Percentiles rank a stretch among this genome's conserved stretches.
These are phyloP conservation scores for Antrodiella citrinella DNA, from an alignment of 768 basidiomycete species.

Conservation along the genomic window DNA sequence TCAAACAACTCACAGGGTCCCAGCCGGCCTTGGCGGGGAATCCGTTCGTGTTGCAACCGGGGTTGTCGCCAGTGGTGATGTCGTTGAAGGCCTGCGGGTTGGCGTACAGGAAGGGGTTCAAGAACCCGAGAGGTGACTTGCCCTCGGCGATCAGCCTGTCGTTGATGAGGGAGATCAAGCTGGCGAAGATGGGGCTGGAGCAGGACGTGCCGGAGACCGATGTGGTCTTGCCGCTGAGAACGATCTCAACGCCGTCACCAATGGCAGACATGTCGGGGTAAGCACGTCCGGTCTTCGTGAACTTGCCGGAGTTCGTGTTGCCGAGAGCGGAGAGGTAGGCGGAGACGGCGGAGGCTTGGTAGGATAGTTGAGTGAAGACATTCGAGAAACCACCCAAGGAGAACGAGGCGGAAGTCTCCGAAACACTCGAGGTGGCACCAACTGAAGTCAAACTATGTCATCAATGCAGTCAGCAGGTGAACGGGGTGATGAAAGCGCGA, in stretches of 20 bases:
- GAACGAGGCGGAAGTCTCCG: constrained; percentile 1
- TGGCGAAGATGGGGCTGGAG: constrained; percentile 52
- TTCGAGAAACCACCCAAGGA: constrained; percentile 21
- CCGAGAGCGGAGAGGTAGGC: background rate
- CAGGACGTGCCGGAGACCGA: constrained; percentile 54
- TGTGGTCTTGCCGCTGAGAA: constrained; percentile 26
- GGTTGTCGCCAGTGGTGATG: constrained; percentile 27
- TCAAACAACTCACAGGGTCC: too few species aligned
- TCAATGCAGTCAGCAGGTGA: background rate
- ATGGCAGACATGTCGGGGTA: constrained; percentile 13
- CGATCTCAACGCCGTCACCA: constrained; percentile 16
- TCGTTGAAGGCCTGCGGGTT: constrained; percentile 23
- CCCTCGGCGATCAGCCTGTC: constrained; percentile 23
- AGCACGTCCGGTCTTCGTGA: constrained; percentile 9
- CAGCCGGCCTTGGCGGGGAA: too few species aligned
- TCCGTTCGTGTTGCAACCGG: too few species aligned
- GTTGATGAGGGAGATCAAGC: constrained; percentile 48
- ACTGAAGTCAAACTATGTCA: constrained; percentile 18
- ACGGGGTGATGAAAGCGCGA: background rate
- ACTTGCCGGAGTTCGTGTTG: constrained; percentile 8
- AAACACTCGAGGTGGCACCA: constrained; percentile 13
- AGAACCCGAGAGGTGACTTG: constrained; percentile 25
- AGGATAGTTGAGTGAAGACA: constrained; percentile 15
- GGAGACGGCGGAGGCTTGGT: background rate
- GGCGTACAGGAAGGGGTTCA: constrained; percentile 28